Evolutionary conservation across 139 green algal species (phyloP), one percentile per base, ranked within the genome.

Genomic region (Chlorella sp.): DNA sequence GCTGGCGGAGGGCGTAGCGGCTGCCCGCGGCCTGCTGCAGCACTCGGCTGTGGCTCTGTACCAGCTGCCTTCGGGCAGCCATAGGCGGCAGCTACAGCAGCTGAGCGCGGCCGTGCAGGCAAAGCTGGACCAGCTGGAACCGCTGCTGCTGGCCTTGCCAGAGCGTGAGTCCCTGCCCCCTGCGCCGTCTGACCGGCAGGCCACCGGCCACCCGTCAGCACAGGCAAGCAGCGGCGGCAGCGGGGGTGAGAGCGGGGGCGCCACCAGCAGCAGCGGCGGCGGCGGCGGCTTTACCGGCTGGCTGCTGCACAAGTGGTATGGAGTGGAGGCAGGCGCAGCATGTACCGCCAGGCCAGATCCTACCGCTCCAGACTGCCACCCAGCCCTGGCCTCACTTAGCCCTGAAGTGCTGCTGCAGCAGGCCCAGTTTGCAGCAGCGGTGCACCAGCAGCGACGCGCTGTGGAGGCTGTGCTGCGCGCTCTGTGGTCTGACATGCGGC

Each of bases 71-170:
- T 44, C 62, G 21, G 64, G 84, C 38, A 64, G 63, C 1, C 23
- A 23, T 16, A 41, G 75, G 5, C 71, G 73, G 41, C 64, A 79
- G n/a, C 78, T 88, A 63, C 39, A 44, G 57, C 60, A 78, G 64
- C 63, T 85, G 6, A 32, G 41, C 32, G 74, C 30, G 2, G 28
- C 15, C 4, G 18, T 85, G 11, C 74, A 84, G 65, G 39, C 20
- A n/a, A 41, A n/a, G 56, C 17, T 85, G n/a, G 64, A 34, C 4
- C 28, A 64, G n/a, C 78, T 88, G 9, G 75, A 85, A 38, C 74
- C 55, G 18, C 56, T 88, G 78, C 69, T 88, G 69, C 56, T 85
- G 60, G 74, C 63, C 23, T 51, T 85, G 57, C 84, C 84, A 0
- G 69, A 88, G 15, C 32, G 63, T 9, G 56, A 84, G 64, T 74